Evolutionary conservation across 768 basidiomycete species (phyloP), one percentile per base, ranked within the genome.

Genomic region (Collybiopsis luxurians): DNA sequence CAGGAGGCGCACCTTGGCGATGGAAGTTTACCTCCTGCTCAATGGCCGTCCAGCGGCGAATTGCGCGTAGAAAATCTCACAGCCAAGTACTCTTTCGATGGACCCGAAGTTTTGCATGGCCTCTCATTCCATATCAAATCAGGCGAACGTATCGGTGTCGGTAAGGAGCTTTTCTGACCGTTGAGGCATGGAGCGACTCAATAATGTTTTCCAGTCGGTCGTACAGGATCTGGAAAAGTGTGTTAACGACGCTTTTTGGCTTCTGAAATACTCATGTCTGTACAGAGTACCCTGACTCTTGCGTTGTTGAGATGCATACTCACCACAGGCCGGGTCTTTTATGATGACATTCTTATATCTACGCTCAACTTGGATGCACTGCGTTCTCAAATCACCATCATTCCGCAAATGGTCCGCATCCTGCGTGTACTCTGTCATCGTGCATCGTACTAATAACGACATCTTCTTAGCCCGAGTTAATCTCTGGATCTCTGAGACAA

Each of bases 401-500:
- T 74, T 24, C 73, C 71, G 0, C 71, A 72, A 27, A 45, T 39
- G 40, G 53, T 53, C n/a, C 5, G 53, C 26, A 21, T 53, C 36
- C 28, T 21, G 15, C 43, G 42, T 27, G 27, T 44, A 2, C 10
- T 43, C 6, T n/a, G 4, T 9, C 15, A 15, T 12, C 10, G 21
- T 23, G 4, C n/a, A 1, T 53, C 15, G 24, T 23, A 21, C 23
- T 2, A 53, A 13, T 31, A 19, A 19, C 12, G 5, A n/a, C 15
- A 15, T 47, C 46, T 15, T 59, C 19, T 55, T n/a, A 63, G 60
- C 62, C 62, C 17, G 62, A 63, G 38, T 55, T 89, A 56, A 64
- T 89, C 58, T 84, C 82, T 47, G 87, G 87, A 1, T 85, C 84
- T 3, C 59, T 89, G 17, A 79, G 87, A 24, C 79, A 84, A 1